Evolutionary conservation across 2,329 filamentous ascomycete species (phyloP).

Genomic region (Bipolaris oryzae): DNA sequence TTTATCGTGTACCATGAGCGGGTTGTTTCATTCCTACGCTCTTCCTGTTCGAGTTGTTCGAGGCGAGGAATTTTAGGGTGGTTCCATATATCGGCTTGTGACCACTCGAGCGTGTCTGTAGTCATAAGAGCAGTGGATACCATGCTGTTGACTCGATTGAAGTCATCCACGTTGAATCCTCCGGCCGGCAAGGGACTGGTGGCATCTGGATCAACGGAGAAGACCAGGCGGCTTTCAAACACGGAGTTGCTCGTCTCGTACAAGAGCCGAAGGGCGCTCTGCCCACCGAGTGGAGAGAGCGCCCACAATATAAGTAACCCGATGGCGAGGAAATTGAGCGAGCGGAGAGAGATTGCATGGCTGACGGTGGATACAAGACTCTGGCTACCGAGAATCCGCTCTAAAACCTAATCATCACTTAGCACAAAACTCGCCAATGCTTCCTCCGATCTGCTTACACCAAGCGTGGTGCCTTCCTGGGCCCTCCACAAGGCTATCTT

Average conservation of each 20-base stretch:
- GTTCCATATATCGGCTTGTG: background rate
- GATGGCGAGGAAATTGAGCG: background rate
- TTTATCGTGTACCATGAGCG: background rate
- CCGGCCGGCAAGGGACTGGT: background rate
- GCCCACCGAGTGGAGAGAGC: background rate
- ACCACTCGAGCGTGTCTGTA: background rate
- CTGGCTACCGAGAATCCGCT: background rate
- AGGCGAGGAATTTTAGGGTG: background rate
- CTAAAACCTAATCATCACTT: background rate
- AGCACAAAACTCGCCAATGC: background rate
- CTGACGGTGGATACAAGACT: background rate
- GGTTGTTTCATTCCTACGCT: background rate
- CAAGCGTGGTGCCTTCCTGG: background rate
- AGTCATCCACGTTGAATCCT: background rate
- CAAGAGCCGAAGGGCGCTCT: background rate
- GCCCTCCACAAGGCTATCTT: background rate
- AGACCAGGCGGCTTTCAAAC: background rate
- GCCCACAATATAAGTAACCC: background rate
- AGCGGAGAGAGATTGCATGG: background rate
- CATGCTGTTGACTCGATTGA: background rate
- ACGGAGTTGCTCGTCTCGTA: background rate
- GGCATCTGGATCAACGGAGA: background rate
- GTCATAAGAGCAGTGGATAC: background rate
- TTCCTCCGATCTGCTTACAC: background rate
- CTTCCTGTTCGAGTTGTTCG: background rate